Evolutionary conservation across 78 protist species (phyloP).

Genomic region (Guillardia theta): DNA sequence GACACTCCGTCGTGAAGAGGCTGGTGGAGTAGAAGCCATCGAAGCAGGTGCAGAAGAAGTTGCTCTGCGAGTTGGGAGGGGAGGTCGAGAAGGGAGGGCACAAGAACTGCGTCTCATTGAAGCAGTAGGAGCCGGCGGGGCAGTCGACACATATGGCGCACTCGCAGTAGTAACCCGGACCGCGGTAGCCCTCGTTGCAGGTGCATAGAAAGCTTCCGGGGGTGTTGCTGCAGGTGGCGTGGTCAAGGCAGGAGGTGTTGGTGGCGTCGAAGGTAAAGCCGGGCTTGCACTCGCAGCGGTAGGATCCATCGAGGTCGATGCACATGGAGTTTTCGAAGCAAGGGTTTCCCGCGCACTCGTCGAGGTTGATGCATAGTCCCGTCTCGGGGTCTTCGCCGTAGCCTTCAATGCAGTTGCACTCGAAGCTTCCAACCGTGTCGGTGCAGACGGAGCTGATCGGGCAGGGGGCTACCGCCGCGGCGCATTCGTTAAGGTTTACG

Average conservation of each 20-base stretch:
- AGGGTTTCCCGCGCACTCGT: not conserved
- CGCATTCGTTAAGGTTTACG: not conserved
- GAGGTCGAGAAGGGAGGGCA: not conserved
- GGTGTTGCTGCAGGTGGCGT: not conserved
- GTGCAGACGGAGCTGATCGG: not conserved
- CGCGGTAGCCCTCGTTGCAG: not conserved
- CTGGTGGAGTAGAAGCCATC: not conserved
- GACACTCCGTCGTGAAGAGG: not conserved
- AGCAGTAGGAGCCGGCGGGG: conserved; percentile 2
- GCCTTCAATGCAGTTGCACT: not conserved
- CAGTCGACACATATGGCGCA: not conserved
- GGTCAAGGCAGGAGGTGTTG: not conserved
- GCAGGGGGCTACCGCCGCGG: not conserved
- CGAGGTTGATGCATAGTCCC: not conserved
- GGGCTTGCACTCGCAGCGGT: not conserved
- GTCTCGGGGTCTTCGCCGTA: not conserved
- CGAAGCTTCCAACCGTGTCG: not conserved
- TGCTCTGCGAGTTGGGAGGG: not conserved
- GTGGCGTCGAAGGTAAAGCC: no score
- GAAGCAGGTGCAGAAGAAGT: not conserved
- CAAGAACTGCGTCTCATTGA: not conserved
- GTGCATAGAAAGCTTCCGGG: not conserved
- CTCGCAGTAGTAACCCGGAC: not conserved
- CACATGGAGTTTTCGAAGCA: not conserved
- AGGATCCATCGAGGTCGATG: not conserved